Conservation (phyloP, 805 yeast genomes). For the Wickerhamomyces mucosus region DNA sequence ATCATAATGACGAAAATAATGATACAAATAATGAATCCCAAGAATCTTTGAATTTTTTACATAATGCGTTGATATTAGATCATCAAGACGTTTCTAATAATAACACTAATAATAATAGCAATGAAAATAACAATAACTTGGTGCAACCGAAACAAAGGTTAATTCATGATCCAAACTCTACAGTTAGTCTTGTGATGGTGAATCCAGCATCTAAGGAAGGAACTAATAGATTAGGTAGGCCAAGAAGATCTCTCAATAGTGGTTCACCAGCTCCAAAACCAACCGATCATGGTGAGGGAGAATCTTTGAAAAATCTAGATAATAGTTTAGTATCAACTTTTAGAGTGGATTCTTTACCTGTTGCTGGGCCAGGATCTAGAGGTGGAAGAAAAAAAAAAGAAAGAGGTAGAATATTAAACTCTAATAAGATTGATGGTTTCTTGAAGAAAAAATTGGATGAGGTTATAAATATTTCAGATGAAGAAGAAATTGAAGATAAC, state of each 20-base stretch:
- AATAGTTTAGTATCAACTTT: slow-evolving; percentile 17
- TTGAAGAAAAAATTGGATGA: background rate
- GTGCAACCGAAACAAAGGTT: slow-evolving; percentile 17
- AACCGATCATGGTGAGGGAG: background rate
- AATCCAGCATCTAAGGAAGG: slow-evolving; percentile 19
- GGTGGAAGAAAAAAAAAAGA: slow-evolving; percentile 13
- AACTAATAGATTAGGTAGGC: slow-evolving; percentile 18
- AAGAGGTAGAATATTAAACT: background rate
- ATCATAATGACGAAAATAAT: slow-evolving; percentile 1
- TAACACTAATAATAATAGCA: background rate
- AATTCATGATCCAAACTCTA: slow-evolving; percentile 13
- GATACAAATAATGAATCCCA: slow-evolving; percentile 2
- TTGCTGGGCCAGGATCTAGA: slow-evolving; percentile 21
- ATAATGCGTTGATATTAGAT: slow-evolving; percentile 4
- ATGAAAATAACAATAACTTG: background rate
- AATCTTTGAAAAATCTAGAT: slow-evolving; percentile 13
- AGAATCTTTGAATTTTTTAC: slow-evolving; percentile 8
- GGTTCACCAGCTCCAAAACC: slow-evolving; percentile 1
- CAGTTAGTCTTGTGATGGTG: slow-evolving; percentile 19
- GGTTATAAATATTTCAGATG: background rate
- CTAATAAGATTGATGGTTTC: background rate
- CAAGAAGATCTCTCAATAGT: slow-evolving; percentile 10
- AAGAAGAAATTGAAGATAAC: background rate
- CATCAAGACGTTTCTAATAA: background rate
- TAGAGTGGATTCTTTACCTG: slow-evolving; percentile 18